Base-by-base conservation (phyloP, 495 filamentous ascomycete genomes). In the Aspergillus mulundensis region DNA sequence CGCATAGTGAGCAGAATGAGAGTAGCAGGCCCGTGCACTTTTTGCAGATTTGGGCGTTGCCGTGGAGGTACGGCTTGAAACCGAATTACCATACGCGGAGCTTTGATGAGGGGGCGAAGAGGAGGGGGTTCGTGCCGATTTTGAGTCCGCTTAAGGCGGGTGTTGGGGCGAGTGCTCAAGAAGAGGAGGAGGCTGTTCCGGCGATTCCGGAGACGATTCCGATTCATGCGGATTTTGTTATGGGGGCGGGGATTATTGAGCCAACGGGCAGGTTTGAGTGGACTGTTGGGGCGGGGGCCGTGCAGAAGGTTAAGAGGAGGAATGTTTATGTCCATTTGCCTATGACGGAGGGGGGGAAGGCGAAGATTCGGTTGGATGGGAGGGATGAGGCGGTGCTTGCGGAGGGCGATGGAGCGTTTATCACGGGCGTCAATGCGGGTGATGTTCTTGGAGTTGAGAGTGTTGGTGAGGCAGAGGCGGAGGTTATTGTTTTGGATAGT, bases 11-110 rank as follows among this genome's bases (percentile, higher is more conserved):
- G 71, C 80, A 84, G 63, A 91, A 90, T 69, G 85, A 91, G 62
- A 70, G 72, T 40, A 6, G 5, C 8, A 80, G 87, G 23, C 75
- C 83, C 12, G 85, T 88, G 16, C 88, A 93, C 64, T 91, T 91
- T 66, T 75, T 92, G 19, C 88, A 92, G 69, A 92, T 92, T 57
- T 92, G 87, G 88, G 88, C 81, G 3, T 67, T 86, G 19, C 88
- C 88, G 2, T 89, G 87, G 82, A 78, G 77, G 63, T 69, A 74
- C 6, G 85, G 87, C 6, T 74, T 93, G 49, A 80, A 74, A 56
- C 88, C 88, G 4, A 75, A 77, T 20, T 93, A 93, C 65, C 84
- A 87, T 61, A 89, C 85, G 11, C 77, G 71, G 54, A 83, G 78
- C 20, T 90, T 88, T 58, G 65, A 72, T 36, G 88, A 92, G 49